phyloP scores from a whole-genome alignment of 2,329 filamentous ascomycete genomes.

The Clarireedia sp. region DNA sequence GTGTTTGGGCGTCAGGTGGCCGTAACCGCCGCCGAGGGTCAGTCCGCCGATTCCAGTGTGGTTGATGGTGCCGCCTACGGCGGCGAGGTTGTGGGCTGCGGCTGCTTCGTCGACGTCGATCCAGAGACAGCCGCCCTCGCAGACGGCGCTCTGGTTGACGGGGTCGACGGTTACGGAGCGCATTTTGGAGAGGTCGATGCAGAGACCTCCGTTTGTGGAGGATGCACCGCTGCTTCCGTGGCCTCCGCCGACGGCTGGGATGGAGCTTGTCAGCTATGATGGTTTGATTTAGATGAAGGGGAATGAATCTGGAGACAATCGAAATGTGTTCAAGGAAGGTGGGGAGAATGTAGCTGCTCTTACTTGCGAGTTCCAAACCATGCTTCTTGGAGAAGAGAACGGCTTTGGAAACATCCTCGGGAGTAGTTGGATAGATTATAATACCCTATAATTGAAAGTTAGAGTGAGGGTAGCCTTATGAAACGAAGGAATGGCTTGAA shows the following conservation, averaged over 20 bases:
- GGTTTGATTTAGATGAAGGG: too few relatives aligned
- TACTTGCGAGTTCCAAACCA: conserved; percentile 7
- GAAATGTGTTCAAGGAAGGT: neutral
- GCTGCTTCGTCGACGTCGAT: conserved; percentile 11
- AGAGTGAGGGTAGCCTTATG: neutral
- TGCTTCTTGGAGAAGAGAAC: conserved; percentile 11
- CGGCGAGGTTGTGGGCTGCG: conserved; percentile 4
- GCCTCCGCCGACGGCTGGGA: conserved; percentile 5
- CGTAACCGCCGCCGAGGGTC: conserved; percentile 6
- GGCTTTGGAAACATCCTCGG: conserved; percentile 11
- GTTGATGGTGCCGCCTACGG: conserved; percentile 3
- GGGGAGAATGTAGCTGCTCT: conserved; percentile 8
- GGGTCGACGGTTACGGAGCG: conserved; percentile 11
- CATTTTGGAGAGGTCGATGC: conserved; percentile 12
- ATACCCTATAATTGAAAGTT: neutral
- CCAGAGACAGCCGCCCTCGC: conserved; percentile 15
- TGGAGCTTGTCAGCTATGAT: neutral
- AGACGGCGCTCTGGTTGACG: conserved; percentile 7
- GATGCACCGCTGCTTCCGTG: conserved; percentile 4
- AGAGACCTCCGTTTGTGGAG: neutral
- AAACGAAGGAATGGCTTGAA: neutral
- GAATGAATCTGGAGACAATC: neutral
- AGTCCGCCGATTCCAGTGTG: conserved; percentile 7
- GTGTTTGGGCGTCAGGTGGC: conserved; percentile 5
- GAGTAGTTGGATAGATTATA: conserved; percentile 11